phyloP scores from a whole-genome alignment of 2,329 filamentous ascomycete genomes.

The Trichoderma atrobrunneum region DNA sequence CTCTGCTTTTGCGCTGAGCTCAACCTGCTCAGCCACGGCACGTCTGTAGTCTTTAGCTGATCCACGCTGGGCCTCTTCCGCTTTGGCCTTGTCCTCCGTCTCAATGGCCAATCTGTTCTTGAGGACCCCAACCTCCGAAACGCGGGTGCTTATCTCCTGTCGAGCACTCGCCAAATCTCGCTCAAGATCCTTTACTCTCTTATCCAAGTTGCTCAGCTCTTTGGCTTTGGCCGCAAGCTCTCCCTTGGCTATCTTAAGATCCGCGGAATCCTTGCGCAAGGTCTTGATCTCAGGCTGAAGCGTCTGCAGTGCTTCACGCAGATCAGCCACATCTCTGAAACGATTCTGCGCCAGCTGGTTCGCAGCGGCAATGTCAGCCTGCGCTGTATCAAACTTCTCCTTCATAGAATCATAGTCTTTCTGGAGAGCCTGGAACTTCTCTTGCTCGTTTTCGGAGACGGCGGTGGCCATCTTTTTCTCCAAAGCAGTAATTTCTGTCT shows the following conservation, averaged over 20 bases:
- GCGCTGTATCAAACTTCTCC: slow-evolving; percentile 62
- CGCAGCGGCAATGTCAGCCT: slow-evolving; percentile 81
- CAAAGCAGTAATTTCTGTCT: slow-evolving; percentile 60
- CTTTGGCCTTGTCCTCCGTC: slow-evolving; percentile 64
- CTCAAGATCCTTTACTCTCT: slow-evolving; percentile 76
- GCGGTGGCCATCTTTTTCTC: slow-evolving; percentile 64
- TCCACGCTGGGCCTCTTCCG: slow-evolving; percentile 76
- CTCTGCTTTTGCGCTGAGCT: slow-evolving; percentile 70
- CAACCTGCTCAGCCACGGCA: slow-evolving; percentile 74
- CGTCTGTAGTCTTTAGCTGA: slow-evolving; percentile 74
- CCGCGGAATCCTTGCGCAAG: slow-evolving; percentile 71
- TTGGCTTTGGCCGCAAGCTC: slow-evolving; percentile 59
- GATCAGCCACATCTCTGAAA: slow-evolving; percentile 82
- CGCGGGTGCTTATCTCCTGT: slow-evolving; percentile 68
- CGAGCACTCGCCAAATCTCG: slow-evolving; percentile 69
- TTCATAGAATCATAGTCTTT: slow-evolving; percentile 66
- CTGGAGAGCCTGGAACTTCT: slow-evolving; percentile 56
- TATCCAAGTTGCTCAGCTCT: slow-evolving; percentile 74
- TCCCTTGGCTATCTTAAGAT: slow-evolving; percentile 71
- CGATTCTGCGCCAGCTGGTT: slow-evolving; percentile 82
- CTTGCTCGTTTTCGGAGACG: slow-evolving; percentile 49
- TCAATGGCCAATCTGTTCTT: slow-evolving; percentile 77
- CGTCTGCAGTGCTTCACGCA: slow-evolving; percentile 77
- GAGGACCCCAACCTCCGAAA: slow-evolving; percentile 72
- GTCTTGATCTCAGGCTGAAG: slow-evolving; percentile 80